Percentiles rank a stretch among this genome's conserved stretches.
phyloP scores from a whole-genome alignment of 2,329 filamentous ascomycete genomes.

The Berkeleyomyces basicola region DNA sequence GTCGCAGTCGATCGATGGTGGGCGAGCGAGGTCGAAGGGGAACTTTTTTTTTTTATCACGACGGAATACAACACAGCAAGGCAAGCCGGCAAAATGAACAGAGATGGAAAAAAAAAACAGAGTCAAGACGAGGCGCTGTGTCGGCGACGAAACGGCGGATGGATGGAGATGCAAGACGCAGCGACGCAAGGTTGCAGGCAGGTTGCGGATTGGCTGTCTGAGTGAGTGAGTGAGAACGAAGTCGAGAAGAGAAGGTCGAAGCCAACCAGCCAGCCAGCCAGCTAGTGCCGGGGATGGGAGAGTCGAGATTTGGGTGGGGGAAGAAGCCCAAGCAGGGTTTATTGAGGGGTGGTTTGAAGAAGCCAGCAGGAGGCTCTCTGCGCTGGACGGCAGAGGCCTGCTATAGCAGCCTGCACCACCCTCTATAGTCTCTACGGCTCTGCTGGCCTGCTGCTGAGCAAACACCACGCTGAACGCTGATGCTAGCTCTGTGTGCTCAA shows the following conservation, averaged over 20 bases:
- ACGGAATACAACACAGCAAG: background rate
- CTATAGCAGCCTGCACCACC: background rate
- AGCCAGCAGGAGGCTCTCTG: background rate
- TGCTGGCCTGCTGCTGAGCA: background rate
- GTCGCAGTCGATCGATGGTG: background rate
- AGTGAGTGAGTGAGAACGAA: background rate
- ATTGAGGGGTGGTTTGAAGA: slow-evolving; percentile 7
- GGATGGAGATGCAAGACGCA: background rate
- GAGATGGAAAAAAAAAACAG: background rate
- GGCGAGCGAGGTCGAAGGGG: background rate
- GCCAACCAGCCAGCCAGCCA: background rate
- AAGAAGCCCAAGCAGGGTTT: background rate
- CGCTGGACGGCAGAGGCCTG: background rate
- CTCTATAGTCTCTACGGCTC: too few species aligned
- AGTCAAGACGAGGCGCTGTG: background rate
- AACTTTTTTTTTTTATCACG: background rate
- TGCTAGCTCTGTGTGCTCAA: background rate
- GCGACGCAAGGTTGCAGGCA: background rate
- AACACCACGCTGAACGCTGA: background rate
- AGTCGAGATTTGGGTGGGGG: background rate
- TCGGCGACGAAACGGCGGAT: background rate
- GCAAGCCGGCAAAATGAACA: background rate
- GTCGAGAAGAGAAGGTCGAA: background rate
- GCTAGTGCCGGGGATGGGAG: background rate
- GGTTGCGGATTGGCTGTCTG: background rate